phyloP scores from a whole-genome alignment of 352 stramenopile genomes.

The Globisporangium sylvaticum region DNA sequence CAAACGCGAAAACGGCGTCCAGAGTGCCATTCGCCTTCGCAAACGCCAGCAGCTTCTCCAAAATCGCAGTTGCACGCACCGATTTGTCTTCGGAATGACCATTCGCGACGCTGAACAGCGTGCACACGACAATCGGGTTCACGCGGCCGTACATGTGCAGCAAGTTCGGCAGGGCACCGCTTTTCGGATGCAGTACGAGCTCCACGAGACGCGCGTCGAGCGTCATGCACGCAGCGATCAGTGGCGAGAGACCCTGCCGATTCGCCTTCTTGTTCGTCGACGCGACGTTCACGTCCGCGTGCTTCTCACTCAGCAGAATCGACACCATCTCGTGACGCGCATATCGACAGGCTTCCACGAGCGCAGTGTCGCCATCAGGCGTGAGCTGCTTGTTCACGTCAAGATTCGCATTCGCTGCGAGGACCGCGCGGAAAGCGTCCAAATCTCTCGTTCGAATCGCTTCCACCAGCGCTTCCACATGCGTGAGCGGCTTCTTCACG shows the following conservation, averaged over 20 bases:
- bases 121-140: conserved; percentile 33
- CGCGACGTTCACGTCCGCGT: conserved; percentile 32
- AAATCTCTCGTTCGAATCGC: conserved; percentile 14
- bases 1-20: conserved; percentile 26
- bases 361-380: conserved; percentile 30
- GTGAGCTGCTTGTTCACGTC: conserved; percentile 37
- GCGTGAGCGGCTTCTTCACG: conserved; percentile 2
- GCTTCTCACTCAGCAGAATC: conserved; percentile 24
- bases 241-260: conserved; percentile 35
- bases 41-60: conserved; percentile 36
- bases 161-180: conserved; percentile 21
- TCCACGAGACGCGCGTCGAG: conserved; percentile 37
- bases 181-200: conserved; percentile 25
- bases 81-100: conserved; percentile 46
- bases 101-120: conserved; percentile 54
- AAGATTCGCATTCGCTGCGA: conserved; percentile 15
- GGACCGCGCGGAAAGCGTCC: conserved; percentile 9
- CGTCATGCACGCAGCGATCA: conserved; percentile 57
- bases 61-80: conserved; percentile 27
- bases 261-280: conserved; percentile 32
- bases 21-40: conserved; percentile 31
- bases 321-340: conserved; percentile 39
- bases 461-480: conserved; percentile 13
- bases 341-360: conserved; percentile 59
- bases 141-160: conserved; percentile 38